Percentiles rank a stretch among this genome's conserved stretches.
phyloP scores from a whole-genome alignment of 2,329 filamentous ascomycete genomes.

The Colletotrichum musicola region DNA sequence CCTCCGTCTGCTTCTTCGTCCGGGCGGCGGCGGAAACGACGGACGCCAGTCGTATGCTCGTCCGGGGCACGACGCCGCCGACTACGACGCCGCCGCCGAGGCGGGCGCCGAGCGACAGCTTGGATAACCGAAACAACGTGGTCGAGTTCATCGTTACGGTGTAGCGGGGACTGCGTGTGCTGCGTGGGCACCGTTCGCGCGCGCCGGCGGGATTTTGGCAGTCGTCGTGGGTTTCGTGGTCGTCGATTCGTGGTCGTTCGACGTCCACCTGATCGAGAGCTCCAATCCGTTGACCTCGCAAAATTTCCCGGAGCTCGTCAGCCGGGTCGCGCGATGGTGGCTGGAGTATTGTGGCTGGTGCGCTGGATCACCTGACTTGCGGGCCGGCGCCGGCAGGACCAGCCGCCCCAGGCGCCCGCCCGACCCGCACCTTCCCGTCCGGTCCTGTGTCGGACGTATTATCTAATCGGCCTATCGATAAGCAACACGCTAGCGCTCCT shows the following conservation, averaged over 20 bases:
- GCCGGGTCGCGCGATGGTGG: constrained; percentile 27
- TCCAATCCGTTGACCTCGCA: constrained; percentile 24
- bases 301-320: constrained; percentile 40
- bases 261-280: constrained; percentile 18
- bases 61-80: constrained; percentile 51
- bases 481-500: neutral
- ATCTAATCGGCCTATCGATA: neutral
- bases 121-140: constrained; percentile 51
- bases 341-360: constrained; percentile 17
- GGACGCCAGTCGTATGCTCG: constrained; percentile 55
- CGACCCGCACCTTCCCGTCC: no score
- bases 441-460: neutral
- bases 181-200: neutral
- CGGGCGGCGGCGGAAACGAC: constrained; percentile 39
- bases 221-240: constrained; percentile 16
- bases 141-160: constrained; percentile 53
- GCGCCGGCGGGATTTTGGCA: constrained; percentile 4
- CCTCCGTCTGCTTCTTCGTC: constrained; percentile 40
- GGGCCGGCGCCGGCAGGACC: no score
- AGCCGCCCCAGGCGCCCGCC: no score
- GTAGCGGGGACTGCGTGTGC: constrained; percentile 29
- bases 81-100: no score
- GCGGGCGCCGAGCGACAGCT: constrained; percentile 49
- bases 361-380: constrained; percentile 27
- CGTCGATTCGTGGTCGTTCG: constrained; percentile 21